Evolutionary conservation across 169 alveolate species (phyloP).

Genomic region (Condylostoma magnum): DNA sequence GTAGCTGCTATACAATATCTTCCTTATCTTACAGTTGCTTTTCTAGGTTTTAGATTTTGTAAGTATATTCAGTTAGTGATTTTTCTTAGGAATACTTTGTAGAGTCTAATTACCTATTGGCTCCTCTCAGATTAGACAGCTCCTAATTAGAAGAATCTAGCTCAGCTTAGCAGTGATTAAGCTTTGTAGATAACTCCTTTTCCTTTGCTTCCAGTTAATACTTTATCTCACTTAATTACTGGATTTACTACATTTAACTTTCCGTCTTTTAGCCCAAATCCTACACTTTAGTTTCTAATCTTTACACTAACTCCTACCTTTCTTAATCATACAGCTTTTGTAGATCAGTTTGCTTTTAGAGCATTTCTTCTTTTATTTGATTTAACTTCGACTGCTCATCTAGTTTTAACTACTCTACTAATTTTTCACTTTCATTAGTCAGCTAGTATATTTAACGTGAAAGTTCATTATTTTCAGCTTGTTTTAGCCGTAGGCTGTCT

Average conservation of each 20-base stretch:
- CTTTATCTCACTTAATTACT: slow-evolving; percentile 3
- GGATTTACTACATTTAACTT: not conserved
- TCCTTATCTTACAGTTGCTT: slow-evolving; percentile 33
- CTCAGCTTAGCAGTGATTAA: slow-evolving; percentile 13
- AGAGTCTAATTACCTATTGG: slow-evolving; percentile 34
- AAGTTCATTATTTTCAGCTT: slow-evolving; percentile 7
- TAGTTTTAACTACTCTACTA: slow-evolving; percentile 14
- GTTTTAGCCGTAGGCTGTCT: not conserved
- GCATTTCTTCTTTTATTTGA: slow-evolving; percentile 31
- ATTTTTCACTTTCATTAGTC: slow-evolving; percentile 16
- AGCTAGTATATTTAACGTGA: not conserved
- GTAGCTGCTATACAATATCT: slow-evolving; percentile 19
- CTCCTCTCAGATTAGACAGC: slow-evolving; percentile 29
- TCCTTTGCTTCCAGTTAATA: slow-evolving; percentile 21
- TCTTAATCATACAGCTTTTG: slow-evolving; percentile 30
- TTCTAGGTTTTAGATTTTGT: slow-evolving; percentile 24
- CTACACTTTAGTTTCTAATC: slow-evolving; percentile 11
- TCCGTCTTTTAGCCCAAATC: slow-evolving; percentile 26
- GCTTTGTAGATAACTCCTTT: slow-evolving; percentile 15
- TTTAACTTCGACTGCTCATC: slow-evolving; percentile 18
- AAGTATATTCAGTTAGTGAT: slow-evolving; percentile 35
- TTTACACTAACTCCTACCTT: slow-evolving; percentile 15
- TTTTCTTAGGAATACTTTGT: slow-evolving; percentile 38
- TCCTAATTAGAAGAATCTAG: slow-evolving; percentile 28
- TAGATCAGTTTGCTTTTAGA: slow-evolving; percentile 25